These are phyloP conservation scores for Mucor saturninus DNA, from an alignment of 371 early-diverging fungal species.

Conservation along the genomic window DNA sequence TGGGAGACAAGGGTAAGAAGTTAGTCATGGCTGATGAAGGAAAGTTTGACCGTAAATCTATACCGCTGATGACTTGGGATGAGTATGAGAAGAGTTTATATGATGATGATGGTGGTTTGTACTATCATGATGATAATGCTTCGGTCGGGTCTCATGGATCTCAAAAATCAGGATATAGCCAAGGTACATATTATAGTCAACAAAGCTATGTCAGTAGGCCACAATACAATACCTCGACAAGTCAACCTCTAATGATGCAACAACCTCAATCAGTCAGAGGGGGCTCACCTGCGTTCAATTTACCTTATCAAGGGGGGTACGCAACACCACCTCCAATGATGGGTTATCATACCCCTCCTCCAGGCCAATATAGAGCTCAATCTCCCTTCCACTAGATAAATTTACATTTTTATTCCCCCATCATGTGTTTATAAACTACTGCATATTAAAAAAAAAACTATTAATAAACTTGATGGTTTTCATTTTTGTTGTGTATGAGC, in stretches of 20 bases:
- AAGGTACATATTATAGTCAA: slow-evolving; percentile 44
- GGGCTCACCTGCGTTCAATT: slow-evolving; percentile 22
- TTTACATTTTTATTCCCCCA: background rate
- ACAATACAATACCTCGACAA: slow-evolving; percentile 9
- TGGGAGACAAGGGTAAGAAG: slow-evolving; percentile 80
- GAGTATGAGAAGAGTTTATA: slow-evolving; percentile 76
- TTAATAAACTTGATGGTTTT: too few species aligned
- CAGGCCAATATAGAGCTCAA: slow-evolving; percentile 12
- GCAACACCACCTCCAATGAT: slow-evolving; percentile 13
- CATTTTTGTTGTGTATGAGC: too few species aligned
- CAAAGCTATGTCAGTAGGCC: slow-evolving; percentile 26
- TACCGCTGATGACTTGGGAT: slow-evolving; percentile 83
- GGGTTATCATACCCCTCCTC: background rate
- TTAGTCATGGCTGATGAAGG: slow-evolving; percentile 59
- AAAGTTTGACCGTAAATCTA: slow-evolving; percentile 70
- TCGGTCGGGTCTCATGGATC: slow-evolving; percentile 33
- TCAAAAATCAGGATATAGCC: slow-evolving; percentile 38
- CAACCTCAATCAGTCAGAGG: slow-evolving; percentile 7
- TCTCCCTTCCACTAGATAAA: slow-evolving; percentile 14
- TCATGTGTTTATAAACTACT: too few species aligned
- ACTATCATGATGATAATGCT: slow-evolving; percentile 31
- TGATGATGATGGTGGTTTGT: slow-evolving; percentile 18
- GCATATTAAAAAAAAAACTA: too few species aligned
- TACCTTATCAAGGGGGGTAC: slow-evolving; percentile 13
- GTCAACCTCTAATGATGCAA: slow-evolving; percentile 24